These are phyloP conservation scores for Allium fistulosum DNA, from an alignment of 106 monocot species.

Conservation along the genomic window DNA sequence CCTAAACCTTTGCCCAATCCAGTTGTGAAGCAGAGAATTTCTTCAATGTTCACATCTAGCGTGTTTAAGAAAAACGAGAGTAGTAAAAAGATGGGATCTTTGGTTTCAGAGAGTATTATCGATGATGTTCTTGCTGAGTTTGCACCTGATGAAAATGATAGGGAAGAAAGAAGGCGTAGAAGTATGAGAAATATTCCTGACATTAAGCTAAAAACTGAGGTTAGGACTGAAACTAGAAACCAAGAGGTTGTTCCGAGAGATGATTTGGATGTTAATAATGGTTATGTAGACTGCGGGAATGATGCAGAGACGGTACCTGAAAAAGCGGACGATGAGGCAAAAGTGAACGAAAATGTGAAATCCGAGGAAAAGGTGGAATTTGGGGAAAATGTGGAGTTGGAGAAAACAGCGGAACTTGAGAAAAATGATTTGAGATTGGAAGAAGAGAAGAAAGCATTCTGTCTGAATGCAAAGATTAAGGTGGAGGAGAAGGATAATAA, in stretches of 20 bases:
- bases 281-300: background rate
- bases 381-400: conserved; percentile 14
- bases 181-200: background rate
- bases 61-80: conserved; percentile 54
- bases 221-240: conserved; percentile 22
- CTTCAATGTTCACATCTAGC: conserved; percentile 73
- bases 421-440: conserved; percentile 4
- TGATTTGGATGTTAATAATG: conserved; percentile 17
- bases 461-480: conserved; percentile 58
- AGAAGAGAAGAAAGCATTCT: conserved; percentile 17
- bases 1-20: conserved; percentile 33
- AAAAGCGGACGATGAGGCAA: background rate
- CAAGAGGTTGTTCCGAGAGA: background rate
- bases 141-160: conserved; percentile 66
- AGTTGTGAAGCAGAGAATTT: conserved; percentile 66
- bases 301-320: background rate
- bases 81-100: conserved; percentile 23
- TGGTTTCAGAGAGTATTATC: conserved; percentile 61
- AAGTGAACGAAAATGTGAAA: too few species aligned
- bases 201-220: background rate
- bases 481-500: conserved; percentile 22
- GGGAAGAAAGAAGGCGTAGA: conserved; percentile 47
- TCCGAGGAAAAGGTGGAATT: background rate
- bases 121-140: conserved; percentile 84
- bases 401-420: background rate